phyloP scores from a whole-genome alignment of 164 flowering plant genomes.

The Santalum album region DNA sequence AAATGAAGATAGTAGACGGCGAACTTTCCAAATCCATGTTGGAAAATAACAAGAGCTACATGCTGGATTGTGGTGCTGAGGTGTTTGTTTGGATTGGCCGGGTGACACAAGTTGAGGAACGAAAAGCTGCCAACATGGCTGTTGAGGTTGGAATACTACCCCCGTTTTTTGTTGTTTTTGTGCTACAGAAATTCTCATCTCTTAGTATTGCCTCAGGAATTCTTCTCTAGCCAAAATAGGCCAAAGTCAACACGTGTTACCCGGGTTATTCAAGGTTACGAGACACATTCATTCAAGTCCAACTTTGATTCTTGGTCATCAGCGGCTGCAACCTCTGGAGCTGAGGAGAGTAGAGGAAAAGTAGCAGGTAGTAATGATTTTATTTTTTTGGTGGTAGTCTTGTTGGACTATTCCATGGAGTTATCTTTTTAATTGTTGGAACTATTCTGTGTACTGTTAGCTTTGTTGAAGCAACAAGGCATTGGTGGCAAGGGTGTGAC shows the following conservation, averaged over 20 bases:
- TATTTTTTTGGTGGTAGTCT: neutral
- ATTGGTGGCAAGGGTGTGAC: conserved; percentile 65
- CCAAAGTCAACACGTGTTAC: conserved; percentile 82
- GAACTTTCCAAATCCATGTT: conserved; percentile 71
- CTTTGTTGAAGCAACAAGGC: conserved; percentile 98
- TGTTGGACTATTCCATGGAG: neutral
- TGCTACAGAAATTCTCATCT: conserved; percentile 7
- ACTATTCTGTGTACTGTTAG: conserved; percentile 28
- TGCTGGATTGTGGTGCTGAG: conserved; percentile 92
- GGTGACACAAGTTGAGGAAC: conserved; percentile 89
- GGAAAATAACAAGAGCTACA: conserved; percentile 84
- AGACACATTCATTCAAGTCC: conserved; percentile 84
- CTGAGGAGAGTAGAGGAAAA: conserved; percentile 97
- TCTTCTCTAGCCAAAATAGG: conserved; percentile 66
- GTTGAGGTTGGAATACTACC: conserved; percentile 75
- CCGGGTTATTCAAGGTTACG: conserved; percentile 92
- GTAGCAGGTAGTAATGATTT: conserved; percentile 73
- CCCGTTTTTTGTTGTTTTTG: neutral
- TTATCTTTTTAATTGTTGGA: conserved; percentile 7
- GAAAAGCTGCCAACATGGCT: conserved; percentile 82
- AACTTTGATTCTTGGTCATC: conserved; percentile 95
- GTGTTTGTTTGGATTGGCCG: conserved; percentile 97
- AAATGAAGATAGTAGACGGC: conserved; percentile 53
- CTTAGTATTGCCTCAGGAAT: conserved; percentile 43
- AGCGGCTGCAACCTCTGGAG: conserved; percentile 60